Evolutionary conservation across 1,284 basidiomycete genomes (phyloP).

Genomic region (Microbotryomycetes sp.): DNA sequence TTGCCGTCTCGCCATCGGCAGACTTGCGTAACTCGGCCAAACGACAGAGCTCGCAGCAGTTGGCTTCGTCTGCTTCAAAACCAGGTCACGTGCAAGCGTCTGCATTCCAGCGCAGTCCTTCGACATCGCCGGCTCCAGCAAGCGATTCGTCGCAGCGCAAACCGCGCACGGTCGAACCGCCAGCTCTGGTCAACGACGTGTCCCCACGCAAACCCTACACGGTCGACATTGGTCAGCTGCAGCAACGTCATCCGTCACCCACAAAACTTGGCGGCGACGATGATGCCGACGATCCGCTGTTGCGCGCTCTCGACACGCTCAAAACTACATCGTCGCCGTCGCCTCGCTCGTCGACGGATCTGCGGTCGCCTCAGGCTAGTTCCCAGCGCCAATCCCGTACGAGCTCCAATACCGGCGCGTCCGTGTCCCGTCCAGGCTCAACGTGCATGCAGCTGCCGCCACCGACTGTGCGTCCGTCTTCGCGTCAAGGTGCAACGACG

Average conservation of each 20-base stretch:
- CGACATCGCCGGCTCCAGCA: neutral
- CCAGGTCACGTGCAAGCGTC: constrained; percentile 19
- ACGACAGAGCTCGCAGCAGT: neutral
- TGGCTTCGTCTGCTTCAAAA: neutral
- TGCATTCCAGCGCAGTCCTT: constrained; percentile 15
- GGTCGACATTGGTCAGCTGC: neutral
- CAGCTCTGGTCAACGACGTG: neutral
- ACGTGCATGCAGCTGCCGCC: neutral
- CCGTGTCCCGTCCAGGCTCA: neutral
- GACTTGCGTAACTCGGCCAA: neutral
- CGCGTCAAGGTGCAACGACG: neutral
- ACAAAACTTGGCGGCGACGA: neutral
- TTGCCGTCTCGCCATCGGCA: neutral
- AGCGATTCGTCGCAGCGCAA: no score
- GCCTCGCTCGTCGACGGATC: neutral
- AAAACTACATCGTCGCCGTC: constrained; percentile 1
- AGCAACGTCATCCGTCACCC: neutral
- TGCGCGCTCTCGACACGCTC: constrained; percentile 16
- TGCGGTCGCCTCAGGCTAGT: neutral
- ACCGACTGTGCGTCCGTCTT: neutral
- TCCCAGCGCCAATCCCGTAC: neutral
- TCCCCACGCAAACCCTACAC: neutral
- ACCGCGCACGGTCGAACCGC: no score
- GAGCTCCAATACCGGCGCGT: neutral
- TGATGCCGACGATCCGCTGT: constrained; percentile 25